phyloP scores from a whole-genome alignment of 225 moss, liverwort and hornwort species.

The Ulota crispa region DNA sequence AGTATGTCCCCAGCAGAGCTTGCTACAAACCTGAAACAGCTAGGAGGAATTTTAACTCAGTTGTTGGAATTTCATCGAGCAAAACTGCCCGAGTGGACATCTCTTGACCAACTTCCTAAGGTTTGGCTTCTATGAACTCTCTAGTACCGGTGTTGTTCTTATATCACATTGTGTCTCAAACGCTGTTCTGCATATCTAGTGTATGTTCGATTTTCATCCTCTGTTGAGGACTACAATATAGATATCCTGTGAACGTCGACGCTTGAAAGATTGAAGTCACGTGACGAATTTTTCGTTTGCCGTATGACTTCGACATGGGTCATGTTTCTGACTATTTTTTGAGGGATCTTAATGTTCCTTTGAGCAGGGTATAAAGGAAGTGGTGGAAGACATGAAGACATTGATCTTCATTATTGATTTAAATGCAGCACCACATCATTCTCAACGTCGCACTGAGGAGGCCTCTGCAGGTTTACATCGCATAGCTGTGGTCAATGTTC shows the following conservation, averaged over 20 bases:
- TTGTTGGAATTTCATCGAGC: slow-evolving; percentile 53
- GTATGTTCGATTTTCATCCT: not conserved
- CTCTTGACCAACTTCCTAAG: slow-evolving; percentile 78
- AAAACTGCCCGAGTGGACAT: slow-evolving; percentile 56
- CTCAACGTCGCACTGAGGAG: slow-evolving; percentile 59
- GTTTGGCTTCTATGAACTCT: slow-evolving; percentile 34
- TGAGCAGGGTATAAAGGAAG: slow-evolving; percentile 73
- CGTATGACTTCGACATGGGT: not conserved
- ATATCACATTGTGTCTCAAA: not conserved
- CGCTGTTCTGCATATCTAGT: slow-evolving; percentile 2
- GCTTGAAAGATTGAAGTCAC: not conserved
- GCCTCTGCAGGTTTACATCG: slow-evolving; percentile 82
- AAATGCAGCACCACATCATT: slow-evolving; percentile 54
- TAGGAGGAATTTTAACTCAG: slow-evolving; percentile 60
- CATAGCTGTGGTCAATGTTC: slow-evolving; percentile 70
- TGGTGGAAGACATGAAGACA: slow-evolving; percentile 59
- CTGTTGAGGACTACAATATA: not conserved
- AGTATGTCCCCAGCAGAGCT: slow-evolving; percentile 38
- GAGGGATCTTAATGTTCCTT: not conserved
- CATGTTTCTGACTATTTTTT: slow-evolving; percentile 15
- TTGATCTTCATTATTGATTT: slow-evolving; percentile 72
- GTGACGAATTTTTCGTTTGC: slow-evolving; percentile 5
- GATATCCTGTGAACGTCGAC: not conserved
- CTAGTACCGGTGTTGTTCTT: slow-evolving; percentile 9
- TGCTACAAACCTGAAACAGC: slow-evolving; percentile 50